Base-by-base conservation (phyloP, 2,329 filamentous ascomycete species). In the Aspergillus brasiliensis region DNA sequence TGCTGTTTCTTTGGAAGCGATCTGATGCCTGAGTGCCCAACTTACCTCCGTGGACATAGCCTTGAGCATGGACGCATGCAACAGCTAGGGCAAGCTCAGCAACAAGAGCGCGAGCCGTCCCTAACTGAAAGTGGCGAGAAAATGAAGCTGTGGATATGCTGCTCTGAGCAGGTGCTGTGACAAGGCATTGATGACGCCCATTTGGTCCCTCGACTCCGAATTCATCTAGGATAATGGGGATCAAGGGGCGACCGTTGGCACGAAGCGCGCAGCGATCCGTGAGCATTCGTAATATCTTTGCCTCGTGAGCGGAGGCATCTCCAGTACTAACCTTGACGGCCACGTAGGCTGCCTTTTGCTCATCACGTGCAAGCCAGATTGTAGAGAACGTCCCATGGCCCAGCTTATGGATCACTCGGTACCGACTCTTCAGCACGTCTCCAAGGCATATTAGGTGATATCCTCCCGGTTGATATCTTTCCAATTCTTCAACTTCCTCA, bases 371-470 rank as follows among this genome's bases (percentile, higher is more conserved):
- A 10, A 81, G 70, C 79, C 76, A 82, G 40, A 79, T 75, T 15
- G 76, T 81, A 11, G 78, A 77, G 61, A 68, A 80, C 10, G 73
- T 69, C n/a, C 80, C 78, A 19, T 71, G 77, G 8, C 80, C 79
- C 8, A 82, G 72, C 64, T 82, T 82, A 59, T 80, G 73, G 21
- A 79, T 65, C 40, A 81, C 67, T 46, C 67, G 65, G 61, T 82
- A 82, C 19, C 75, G 73, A 46, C 70, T 56, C 8, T 75, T 57
- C 56, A 81, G 78, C 1, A 61, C 25, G 37, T 80, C 77, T n/a
- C 77, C 77, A 6, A 82, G 67, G 1, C 61, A 58, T 10, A 79
- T 68, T 1, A 80, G 78, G 62, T 81, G 78, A 51, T 72, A 80
- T 7, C 78, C 76, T 5, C 77, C 77, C 5, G 66, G 67, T 8